These are phyloP conservation scores for Oleoguttula mirabilis DNA, from an alignment of 495 filamentous ascomycete species.

Conservation along the genomic window DNA sequence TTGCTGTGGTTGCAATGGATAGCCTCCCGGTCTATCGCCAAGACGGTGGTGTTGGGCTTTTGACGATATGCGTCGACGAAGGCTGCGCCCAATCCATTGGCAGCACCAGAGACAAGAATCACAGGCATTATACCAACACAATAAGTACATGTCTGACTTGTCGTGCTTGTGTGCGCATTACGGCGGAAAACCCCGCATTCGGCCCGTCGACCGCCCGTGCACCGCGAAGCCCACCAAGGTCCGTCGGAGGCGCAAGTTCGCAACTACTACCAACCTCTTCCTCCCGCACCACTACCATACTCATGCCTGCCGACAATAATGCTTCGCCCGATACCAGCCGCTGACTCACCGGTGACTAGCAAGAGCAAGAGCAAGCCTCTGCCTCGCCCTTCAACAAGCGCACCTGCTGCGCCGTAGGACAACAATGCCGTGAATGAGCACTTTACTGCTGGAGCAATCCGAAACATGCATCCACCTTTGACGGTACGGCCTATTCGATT, in stretches of 20 bases:
- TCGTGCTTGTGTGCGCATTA: too few relatives aligned
- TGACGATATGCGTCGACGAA: conserved; percentile 16
- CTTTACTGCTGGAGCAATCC: too few relatives aligned
- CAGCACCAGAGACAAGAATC: conserved; percentile 15
- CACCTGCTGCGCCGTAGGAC: background rate
- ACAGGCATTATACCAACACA: background rate
- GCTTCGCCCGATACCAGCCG: background rate
- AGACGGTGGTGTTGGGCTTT: conserved; percentile 3
- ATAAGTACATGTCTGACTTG: too few relatives aligned
- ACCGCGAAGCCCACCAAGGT: too few relatives aligned
- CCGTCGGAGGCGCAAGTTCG: too few relatives aligned
- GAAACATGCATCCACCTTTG: too few relatives aligned
- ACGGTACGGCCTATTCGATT: too few relatives aligned
- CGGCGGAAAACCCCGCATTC: too few relatives aligned
- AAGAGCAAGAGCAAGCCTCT: background rate
- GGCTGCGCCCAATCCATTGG: conserved; percentile 21
- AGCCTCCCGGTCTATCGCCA: conserved; percentile 14
- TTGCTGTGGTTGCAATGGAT: conserved; percentile 6
- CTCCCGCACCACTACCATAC: background rate
- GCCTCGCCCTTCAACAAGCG: background rate
- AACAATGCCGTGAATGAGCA: too few relatives aligned
- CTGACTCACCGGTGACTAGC: conserved; percentile 1
- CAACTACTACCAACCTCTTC: background rate
- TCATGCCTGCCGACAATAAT: background rate
- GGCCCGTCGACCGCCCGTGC: too few relatives aligned